Base-by-base conservation (phyloP, 2,329 filamentous ascomycete species). In the Arthroderma uncinatum region DNA sequence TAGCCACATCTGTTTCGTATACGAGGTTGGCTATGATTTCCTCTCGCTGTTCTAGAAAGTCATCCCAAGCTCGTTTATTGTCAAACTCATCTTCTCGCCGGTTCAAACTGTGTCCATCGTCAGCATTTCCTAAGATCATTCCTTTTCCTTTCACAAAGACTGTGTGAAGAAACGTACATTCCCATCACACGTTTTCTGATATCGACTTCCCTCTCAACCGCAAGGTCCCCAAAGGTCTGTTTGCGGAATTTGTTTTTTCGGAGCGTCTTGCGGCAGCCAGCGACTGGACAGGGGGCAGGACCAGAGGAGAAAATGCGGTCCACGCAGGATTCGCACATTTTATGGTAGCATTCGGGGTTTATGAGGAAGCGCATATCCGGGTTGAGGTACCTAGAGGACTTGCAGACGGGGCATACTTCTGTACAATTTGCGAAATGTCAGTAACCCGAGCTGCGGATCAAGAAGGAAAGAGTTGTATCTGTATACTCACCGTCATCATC, bases 291-390 rank as follows among this genome's bases (percentile, higher is more conserved):
- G 60, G 90, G 87, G 57, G 90, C 89, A 0, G 93, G 93, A 0
- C 93, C 93, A 57, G 89, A 85, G 36, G 86, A 87, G 79, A 97
- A 98, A 65, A 97, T 88, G 57, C 92, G 87, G 72, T 92, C 87
- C 42, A 97, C 91, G 76, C 93, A 98, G 58, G 88, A 91, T 71
- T 89, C 86, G 78, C 93, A 98, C 89, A 98, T 97, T 64, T 89
- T 89, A 78, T 98, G 93, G 78, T 98, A 98, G 81, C 93, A 98
- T 78, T 95, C 90, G 7, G 92, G 89, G 71, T 97, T 96, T 76
- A 98, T 91, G 65, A 93, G 86, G 75, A 98, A 97, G 62, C 86
- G 82, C 82, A 98, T 91, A 75, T 90, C 86, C 60, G 84, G 85
- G 77, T 96, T 96, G 67, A 97, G 86, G 77, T 97, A 97, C 62